phyloP scores from a whole-genome alignment of 2,329 filamentous ascomycete genomes.

The Xylariaceae sp. region DNA sequence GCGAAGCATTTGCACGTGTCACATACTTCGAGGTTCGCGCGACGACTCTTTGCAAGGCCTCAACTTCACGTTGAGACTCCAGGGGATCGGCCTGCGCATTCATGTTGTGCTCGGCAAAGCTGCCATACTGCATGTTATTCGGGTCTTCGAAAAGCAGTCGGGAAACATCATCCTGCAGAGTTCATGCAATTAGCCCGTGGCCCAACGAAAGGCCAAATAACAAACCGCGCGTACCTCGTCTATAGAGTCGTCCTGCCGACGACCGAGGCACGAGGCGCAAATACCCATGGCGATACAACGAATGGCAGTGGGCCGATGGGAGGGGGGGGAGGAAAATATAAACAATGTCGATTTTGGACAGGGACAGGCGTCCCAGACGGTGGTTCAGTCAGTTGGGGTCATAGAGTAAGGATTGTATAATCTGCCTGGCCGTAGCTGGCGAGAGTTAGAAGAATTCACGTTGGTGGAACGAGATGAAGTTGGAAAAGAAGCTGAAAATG shows the following conservation, averaged over 20 bases:
- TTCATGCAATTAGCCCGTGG: slow-evolving; percentile 11
- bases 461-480: slow-evolving; percentile 21
- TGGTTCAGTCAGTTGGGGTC: slow-evolving; percentile 21
- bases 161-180: slow-evolving; percentile 49
- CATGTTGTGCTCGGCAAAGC: slow-evolving; percentile 53
- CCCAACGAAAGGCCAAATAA: neutral
- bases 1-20: neutral
- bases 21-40: slow-evolving; percentile 59
- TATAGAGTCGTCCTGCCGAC: slow-evolving; percentile 44
- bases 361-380: slow-evolving; percentile 24
- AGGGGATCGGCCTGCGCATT: slow-evolving; percentile 54
- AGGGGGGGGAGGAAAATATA: slow-evolving; percentile 1
- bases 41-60: slow-evolving; percentile 59
- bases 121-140: slow-evolving; percentile 55
- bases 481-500: slow-evolving; percentile 21
- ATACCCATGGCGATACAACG: slow-evolving; percentile 45
- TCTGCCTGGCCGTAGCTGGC: slow-evolving; percentile 31
- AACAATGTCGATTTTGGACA: slow-evolving; percentile 13
- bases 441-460: slow-evolving; percentile 30
- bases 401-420: slow-evolving; percentile 35
- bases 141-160: slow-evolving; percentile 57
- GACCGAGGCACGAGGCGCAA: slow-evolving; percentile 57
- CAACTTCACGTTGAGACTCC: slow-evolving; percentile 58
- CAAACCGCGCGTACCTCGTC: slow-evolving; percentile 45
- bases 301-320: neutral